These are phyloP conservation scores for Trametes sp. DNA, from an alignment of 1,284 basidiomycete genomes.

Conservation along the genomic window DNA sequence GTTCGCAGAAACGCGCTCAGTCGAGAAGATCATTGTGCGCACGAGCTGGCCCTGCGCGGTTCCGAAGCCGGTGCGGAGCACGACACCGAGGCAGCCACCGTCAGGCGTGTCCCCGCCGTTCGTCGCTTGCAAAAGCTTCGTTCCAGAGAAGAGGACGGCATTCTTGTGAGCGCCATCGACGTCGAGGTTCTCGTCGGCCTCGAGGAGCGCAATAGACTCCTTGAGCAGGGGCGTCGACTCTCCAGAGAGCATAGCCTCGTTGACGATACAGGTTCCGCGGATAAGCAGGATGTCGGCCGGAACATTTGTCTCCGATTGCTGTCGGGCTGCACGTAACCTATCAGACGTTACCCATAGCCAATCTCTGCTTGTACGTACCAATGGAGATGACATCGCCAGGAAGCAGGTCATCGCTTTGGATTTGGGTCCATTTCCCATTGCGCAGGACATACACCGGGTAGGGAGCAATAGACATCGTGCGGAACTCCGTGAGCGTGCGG, in stretches of 20 bases:
- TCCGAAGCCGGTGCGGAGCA: constrained; percentile 95
- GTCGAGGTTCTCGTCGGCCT: constrained; percentile 78
- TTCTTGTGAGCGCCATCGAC: constrained; percentile 89
- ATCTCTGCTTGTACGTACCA: constrained; percentile 45
- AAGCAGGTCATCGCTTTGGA: constrained; percentile 86
- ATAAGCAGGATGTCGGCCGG: constrained; percentile 92
- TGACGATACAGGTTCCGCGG: constrained; percentile 91
- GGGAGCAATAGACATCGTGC: constrained; percentile 93
- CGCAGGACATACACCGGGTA: constrained; percentile 86
- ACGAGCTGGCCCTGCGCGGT: constrained; percentile 96
- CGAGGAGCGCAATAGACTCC: constrained; percentile 89
- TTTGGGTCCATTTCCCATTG: constrained; percentile 79
- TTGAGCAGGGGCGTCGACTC: constrained; percentile 96
- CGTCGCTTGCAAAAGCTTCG: constrained; percentile 89
- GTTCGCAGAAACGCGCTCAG: constrained; percentile 93
- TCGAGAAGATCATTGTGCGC: constrained; percentile 97
- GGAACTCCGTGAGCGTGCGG: constrained; percentile 90
- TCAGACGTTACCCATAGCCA: constrained; percentile 3
- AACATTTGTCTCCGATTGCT: constrained; percentile 84
- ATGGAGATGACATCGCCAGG: constrained; percentile 93
- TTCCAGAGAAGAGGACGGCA: constrained; percentile 91
- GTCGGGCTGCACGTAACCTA: constrained; percentile 58
- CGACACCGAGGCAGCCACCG: constrained; percentile 88
- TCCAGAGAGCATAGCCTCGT: constrained; percentile 97
- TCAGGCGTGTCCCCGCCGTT: constrained; percentile 80